Conservation (phyloP, 2,329 filamentous ascomycete genomes). For the Paraconiothyrium sp. region DNA sequence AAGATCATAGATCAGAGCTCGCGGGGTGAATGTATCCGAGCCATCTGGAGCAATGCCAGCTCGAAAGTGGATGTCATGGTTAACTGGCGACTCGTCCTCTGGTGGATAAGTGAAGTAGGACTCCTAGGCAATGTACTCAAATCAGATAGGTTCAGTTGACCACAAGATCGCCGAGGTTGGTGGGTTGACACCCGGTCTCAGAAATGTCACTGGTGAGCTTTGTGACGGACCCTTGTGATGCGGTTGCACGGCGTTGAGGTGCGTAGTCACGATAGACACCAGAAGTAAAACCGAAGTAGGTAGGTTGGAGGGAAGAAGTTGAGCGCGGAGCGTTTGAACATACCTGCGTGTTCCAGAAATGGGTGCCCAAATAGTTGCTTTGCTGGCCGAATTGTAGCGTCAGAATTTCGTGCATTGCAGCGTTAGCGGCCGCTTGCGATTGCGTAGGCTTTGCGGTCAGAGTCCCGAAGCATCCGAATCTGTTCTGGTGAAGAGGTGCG, state of each 20-base stretch:
- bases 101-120: slow-evolving; percentile 93
- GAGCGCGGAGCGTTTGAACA: slow-evolving; percentile 13
- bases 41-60: slow-evolving; percentile 84
- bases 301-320: slow-evolving; percentile 2
- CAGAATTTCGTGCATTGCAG: slow-evolving; percentile 88
- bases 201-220: slow-evolving; percentile 3
- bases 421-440: neutral
- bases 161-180: neutral
- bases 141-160: neutral
- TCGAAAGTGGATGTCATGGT: slow-evolving; percentile 90
- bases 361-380: slow-evolving; percentile 91
- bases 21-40: slow-evolving; percentile 88
- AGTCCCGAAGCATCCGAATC: neutral
- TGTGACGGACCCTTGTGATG: neutral
- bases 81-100: slow-evolving; percentile 70
- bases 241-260: neutral
- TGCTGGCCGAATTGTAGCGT: slow-evolving; percentile 93
- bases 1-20: slow-evolving; percentile 92
- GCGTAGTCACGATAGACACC: neutral
- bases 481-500: slow-evolving; percentile 1
- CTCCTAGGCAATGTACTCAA: slow-evolving; percentile 66
- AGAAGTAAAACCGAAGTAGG: neutral
- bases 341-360: slow-evolving; percentile 97
- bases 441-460: neutral
- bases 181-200: neutral